Evolutionary conservation across 805 yeast genomes (phyloP).

Genomic region (Candida insectalens): DNA sequence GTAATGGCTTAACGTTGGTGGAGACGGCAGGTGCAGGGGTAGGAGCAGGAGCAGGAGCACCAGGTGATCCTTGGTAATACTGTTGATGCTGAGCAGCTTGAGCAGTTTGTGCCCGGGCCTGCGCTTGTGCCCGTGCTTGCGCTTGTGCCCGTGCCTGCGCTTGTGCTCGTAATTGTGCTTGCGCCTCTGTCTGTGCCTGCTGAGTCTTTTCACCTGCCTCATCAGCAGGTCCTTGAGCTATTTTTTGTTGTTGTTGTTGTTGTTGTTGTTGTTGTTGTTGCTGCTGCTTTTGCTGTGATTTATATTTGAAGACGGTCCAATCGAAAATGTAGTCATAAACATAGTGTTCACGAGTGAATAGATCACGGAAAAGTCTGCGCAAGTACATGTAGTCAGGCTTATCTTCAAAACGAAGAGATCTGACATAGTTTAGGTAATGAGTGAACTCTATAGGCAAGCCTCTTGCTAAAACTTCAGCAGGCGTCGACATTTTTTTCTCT

Average conservation of each 20-base stretch:
- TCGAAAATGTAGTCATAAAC: conserved; percentile 92
- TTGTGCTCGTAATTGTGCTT: too few species aligned
- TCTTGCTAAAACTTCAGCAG: conserved; percentile 75
- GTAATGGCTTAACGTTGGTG: conserved; percentile 16
- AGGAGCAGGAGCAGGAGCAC: background rate
- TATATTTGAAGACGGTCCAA: conserved; percentile 87
- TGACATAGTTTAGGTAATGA: conserved; percentile 79
- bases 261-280: conserved; percentile 20
- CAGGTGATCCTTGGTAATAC: conserved; percentile 1
- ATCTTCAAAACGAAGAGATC: conserved; percentile 88
- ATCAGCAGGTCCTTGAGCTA: conserved; percentile 9
- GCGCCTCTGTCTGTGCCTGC: conserved; percentile 1
- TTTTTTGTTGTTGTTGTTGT: conserved; percentile 13
- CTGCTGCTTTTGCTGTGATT: conserved; percentile 40
- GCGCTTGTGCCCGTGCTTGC: too few species aligned
- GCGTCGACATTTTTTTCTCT: conserved; percentile 89
- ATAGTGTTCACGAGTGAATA: conserved; percentile 80
- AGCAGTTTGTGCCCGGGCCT: too few species aligned
- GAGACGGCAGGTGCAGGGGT: background rate
- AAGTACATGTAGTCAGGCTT: conserved; percentile 89
- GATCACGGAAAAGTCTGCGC: conserved; percentile 81
- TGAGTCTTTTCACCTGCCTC: conserved; percentile 11
- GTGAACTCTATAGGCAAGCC: conserved; percentile 90
- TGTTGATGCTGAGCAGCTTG: conserved; percentile 2
- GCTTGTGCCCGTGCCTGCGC: background rate